Evolutionary conservation across 2,329 filamentous ascomycete species (phyloP), one percentile per base, ranked within the genome.

Genomic region (Emergomyces pasteurianus): DNA sequence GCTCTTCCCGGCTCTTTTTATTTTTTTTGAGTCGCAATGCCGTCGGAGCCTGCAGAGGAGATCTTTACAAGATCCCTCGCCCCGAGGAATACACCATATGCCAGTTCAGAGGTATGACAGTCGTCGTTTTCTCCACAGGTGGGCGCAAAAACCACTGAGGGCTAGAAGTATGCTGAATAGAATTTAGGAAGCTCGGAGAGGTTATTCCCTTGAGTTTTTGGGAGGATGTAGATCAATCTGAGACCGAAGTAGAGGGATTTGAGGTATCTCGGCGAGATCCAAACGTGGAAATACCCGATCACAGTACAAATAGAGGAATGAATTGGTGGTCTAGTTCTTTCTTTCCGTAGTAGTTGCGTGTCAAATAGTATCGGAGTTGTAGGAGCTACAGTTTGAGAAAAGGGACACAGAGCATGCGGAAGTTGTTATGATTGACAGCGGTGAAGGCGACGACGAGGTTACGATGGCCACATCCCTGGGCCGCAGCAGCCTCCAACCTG

Each of bases 61-160:
- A 77, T 75, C 75, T 73, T 68, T 68, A 54, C 62, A 67, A 72
- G 75, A 77, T 72, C 75, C 67, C 74, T 74, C 71, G 71, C 71
- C 67, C 71, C 63, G 69, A 69, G 64, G 72, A 73, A 75, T 76
- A 70, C 67, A 76, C 74, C 74, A 76, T 76, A 72, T 72, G 74
- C 70, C 63, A 64, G 59, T 63, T 58, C 58, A 34, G 16, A n/a
- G 16, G 36, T 21, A 31, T 23, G 14, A 43, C 9, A 18, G 40
- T 42, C 21, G 47, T 31, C 8, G 5, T 3, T 36, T 46, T 7
- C 12, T 42, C 42, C 58, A 18, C 5, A 47, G 21, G 46, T 10
- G 9, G 12, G 31, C 28, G n/a, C 16, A 23, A 36, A 14, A 14
- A 26, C 7, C 14, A n/a, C 10, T 59, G 10, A 12, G 23, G 21